These are phyloP conservation scores for Ambrosia hybrid DNA, from an alignment of 140 eudicot species.

Conservation along the genomic window DNA sequence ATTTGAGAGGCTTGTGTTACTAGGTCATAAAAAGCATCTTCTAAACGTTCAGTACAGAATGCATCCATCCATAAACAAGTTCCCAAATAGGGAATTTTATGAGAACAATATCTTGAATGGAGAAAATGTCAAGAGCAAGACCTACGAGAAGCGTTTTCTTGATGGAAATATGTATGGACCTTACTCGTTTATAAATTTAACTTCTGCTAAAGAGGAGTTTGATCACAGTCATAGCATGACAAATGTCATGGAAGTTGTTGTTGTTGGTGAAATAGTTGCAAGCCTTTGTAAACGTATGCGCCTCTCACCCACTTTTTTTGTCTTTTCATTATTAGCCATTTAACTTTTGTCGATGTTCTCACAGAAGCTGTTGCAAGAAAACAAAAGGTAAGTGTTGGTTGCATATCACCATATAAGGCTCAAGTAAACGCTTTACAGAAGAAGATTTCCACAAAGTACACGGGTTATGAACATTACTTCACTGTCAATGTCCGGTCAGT, in stretches of 20 bases:
- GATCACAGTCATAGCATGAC: conserved; percentile 43
- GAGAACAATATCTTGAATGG: no score
- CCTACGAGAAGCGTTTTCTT: no score
- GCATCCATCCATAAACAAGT: conserved; percentile 83
- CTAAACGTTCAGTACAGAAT: conserved; percentile 76
- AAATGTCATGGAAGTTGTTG: conserved; percentile 62
- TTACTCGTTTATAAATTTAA: conserved; percentile 67
- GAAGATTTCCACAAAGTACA: conserved; percentile 39
- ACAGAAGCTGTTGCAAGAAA: conserved; percentile 44
- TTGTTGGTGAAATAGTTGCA: conserved; percentile 52
- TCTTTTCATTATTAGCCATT: neutral
- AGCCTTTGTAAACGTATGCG: conserved; percentile 51
- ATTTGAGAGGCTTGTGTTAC: conserved; percentile 63
- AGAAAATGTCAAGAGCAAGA: no score
- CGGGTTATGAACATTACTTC: conserved; percentile 28
- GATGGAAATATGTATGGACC: conserved; percentile 55
- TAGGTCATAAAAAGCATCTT: conserved; percentile 57
- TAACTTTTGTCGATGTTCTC: neutral
- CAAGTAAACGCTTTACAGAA: conserved; percentile 57
- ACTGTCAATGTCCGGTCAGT: conserved; percentile 59
- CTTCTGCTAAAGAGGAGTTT: conserved; percentile 50
- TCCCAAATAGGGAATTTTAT: no score
- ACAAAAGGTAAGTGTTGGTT: no score
- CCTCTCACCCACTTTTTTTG: neutral
- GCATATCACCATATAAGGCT: conserved; percentile 70